Evolutionary conservation across 306 rosid genomes (phyloP).

Genomic region (Castanospermum australe): DNA sequence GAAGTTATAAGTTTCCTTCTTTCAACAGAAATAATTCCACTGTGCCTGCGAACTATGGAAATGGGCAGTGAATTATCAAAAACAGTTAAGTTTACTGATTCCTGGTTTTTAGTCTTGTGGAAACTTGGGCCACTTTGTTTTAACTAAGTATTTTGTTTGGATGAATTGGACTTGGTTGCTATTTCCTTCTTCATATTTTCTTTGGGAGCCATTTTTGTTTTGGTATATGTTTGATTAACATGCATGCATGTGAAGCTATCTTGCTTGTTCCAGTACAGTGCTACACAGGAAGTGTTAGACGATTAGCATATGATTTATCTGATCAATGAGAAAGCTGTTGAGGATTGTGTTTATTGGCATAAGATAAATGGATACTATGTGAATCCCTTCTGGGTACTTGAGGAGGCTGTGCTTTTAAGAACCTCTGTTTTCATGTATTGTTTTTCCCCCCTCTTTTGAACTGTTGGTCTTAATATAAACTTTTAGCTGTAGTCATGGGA

Average conservation of each 20-base stretch:
- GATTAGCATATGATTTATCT: not conserved
- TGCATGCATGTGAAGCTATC: not conserved
- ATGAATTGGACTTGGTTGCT: not conserved
- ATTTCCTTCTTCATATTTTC: not conserved
- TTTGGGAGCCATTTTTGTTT: not conserved
- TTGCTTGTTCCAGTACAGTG: not conserved
- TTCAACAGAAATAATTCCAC: slow-evolving; percentile 72
- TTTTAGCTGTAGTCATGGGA: not conserved
- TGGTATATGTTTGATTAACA: not conserved
- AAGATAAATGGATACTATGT: not conserved
- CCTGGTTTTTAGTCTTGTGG: not conserved
- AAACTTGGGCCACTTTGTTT: not conserved
- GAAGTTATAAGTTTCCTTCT: slow-evolving; percentile 78
- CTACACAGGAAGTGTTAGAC: not conserved
- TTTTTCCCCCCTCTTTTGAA: not conserved
- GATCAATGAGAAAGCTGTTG: not conserved
- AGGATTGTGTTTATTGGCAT: not conserved
- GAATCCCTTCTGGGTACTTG: not conserved
- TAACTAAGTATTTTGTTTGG: not conserved
- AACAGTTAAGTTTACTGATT: slow-evolving; percentile 59
- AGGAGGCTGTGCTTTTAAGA: not conserved
- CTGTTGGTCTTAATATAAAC: not conserved
- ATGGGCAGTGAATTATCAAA: slow-evolving; percentile 79
- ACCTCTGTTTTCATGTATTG: not conserved
- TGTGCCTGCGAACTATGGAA: slow-evolving; percentile 88